Percentiles rank a stretch among this genome's conserved stretches.
Evolutionary conservation across 73 alveolate genomes (phyloP).

Genomic region (Urostyla sp.): DNA sequence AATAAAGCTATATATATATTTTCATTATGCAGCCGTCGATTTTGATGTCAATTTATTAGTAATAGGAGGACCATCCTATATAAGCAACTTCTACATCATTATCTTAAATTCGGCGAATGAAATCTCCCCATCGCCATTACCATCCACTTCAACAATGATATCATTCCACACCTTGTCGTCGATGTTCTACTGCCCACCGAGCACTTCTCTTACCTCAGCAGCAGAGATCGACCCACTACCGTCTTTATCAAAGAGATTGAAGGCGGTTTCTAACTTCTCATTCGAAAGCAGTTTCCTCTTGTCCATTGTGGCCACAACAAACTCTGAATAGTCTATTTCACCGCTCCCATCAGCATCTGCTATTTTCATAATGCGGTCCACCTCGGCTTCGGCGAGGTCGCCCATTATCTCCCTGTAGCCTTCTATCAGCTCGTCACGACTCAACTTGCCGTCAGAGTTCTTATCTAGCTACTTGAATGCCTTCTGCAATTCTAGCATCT

Average conservation of each 20-base stretch:
- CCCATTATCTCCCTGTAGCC: conserved; percentile 72
- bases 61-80: conserved; percentile 22
- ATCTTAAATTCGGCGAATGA: conserved; percentile 61
- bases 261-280: conserved; percentile 79
- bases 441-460: conserved; percentile 79
- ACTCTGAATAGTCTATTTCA: conserved; percentile 88
- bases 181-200: conserved; percentile 71
- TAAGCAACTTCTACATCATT: conserved; percentile 64
- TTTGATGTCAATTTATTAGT: neutral
- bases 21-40: neutral
- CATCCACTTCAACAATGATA: conserved; percentile 67
- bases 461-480: conserved; percentile 78
- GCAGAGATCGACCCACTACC: conserved; percentile 66
- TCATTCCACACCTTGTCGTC: conserved; percentile 71
- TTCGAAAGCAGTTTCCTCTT: conserved; percentile 80
- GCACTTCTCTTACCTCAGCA: conserved; percentile 78
- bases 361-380: conserved; percentile 60
- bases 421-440: conserved; percentile 80
- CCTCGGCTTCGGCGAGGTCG: conserved; percentile 69
- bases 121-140: conserved; percentile 77
- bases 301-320: conserved; percentile 83
- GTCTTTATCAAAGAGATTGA: conserved; percentile 83
- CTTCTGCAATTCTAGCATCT: conserved; percentile 76
- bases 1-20: too few relatives aligned
- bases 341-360: conserved; percentile 75